Percentiles rank a stretch among this genome's conserved stretches.
phyloP scores from a whole-genome alignment of 2,329 filamentous ascomycete species.

The Hypoxylon sp. region DNA sequence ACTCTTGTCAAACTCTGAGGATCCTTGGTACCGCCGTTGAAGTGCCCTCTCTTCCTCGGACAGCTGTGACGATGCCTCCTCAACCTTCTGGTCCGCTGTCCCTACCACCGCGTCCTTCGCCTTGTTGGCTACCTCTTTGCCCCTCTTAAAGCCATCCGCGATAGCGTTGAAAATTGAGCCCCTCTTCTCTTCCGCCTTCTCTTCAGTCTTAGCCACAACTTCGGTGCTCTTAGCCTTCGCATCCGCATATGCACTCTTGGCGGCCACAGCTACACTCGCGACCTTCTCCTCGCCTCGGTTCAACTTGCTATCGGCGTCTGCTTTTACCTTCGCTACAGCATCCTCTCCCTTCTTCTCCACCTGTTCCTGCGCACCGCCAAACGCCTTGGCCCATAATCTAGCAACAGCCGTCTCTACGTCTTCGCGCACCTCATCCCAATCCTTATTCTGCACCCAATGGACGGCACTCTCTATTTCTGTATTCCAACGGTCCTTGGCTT shows the following conservation, averaged over 20 bases:
- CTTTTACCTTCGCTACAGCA: slow-evolving; percentile 30
- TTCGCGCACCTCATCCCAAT: slow-evolving; percentile 75
- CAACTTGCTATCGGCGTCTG: slow-evolving; percentile 52
- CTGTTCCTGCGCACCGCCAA: slow-evolving; percentile 55
- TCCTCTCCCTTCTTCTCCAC: slow-evolving; percentile 47
- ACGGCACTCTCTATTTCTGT: slow-evolving; percentile 77
- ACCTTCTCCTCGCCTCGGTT: slow-evolving; percentile 56
- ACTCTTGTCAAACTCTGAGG: slow-evolving; percentile 58
- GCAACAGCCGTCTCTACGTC: slow-evolving; percentile 66
- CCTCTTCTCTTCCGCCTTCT: slow-evolving; percentile 56
- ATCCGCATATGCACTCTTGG: slow-evolving; percentile 53
- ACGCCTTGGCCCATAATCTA: slow-evolving; percentile 61
- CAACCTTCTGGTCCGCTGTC: slow-evolving; percentile 57
- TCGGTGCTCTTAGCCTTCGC: slow-evolving; percentile 52
- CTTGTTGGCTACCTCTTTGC: slow-evolving; percentile 58
- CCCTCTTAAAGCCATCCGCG: slow-evolving; percentile 59
- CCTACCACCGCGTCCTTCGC: slow-evolving; percentile 50
- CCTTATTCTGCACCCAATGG: slow-evolving; percentile 74
- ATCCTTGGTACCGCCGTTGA: slow-evolving; percentile 65
- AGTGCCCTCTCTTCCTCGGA: slow-evolving; percentile 68
- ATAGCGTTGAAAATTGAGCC: slow-evolving; percentile 58
- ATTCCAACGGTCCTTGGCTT: slow-evolving; percentile 85
- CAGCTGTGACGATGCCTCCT: slow-evolving; percentile 56
- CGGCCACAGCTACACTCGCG: slow-evolving; percentile 50
- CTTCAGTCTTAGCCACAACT: slow-evolving; percentile 51